Conservation (phyloP, 495 filamentous ascomycete genomes). For the Aspergillus saccharolyticus region DNA sequence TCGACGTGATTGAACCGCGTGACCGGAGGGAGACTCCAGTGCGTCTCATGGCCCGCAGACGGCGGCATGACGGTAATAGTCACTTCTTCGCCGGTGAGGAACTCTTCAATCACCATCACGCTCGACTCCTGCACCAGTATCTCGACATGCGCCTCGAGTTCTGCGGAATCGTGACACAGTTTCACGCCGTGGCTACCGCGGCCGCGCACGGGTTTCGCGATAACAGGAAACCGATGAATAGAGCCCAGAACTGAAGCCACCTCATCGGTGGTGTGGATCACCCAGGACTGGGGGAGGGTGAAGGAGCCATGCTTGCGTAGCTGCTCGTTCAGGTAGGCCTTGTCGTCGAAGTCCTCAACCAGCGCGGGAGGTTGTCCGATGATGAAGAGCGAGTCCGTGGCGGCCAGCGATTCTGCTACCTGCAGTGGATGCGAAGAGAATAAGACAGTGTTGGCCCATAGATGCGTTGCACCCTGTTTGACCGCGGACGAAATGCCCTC, state of each 20-base stretch:
- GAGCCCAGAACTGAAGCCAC: slow-evolving; percentile 9
- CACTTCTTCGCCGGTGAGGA: slow-evolving; percentile 34
- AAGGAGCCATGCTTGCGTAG: slow-evolving; percentile 16
- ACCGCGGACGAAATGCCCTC: slow-evolving; percentile 31
- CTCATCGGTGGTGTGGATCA: slow-evolving; percentile 7
- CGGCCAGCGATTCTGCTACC: slow-evolving; percentile 15
- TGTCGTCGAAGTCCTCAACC: slow-evolving; percentile 38
- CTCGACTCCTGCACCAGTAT: slow-evolving; percentile 25
- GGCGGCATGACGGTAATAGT: slow-evolving; percentile 42
- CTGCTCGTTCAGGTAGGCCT: slow-evolving; percentile 32
- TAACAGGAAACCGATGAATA: slow-evolving; percentile 23
- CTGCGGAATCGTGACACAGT: slow-evolving; percentile 19
- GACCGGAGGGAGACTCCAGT: slow-evolving; percentile 33
- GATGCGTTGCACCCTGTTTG: slow-evolving; percentile 28
- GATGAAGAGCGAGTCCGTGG: slow-evolving; percentile 18
- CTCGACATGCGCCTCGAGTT: slow-evolving; percentile 23
- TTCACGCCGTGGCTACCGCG: slow-evolving; percentile 32
- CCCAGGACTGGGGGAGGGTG: slow-evolving; percentile 21
- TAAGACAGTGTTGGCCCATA: slow-evolving; percentile 39
- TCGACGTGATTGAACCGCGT: slow-evolving; percentile 33
- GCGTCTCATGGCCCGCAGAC: slow-evolving; percentile 10
- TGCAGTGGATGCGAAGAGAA: slow-evolving; percentile 35
- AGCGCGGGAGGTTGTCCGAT: slow-evolving; percentile 33
- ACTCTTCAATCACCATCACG: slow-evolving; percentile 33
- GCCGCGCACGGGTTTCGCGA: slow-evolving; percentile 30